Evolutionary conservation across 257 asterid species (phyloP), one percentile per base, ranked within the genome.

Genomic region (Lycium barbarum): DNA sequence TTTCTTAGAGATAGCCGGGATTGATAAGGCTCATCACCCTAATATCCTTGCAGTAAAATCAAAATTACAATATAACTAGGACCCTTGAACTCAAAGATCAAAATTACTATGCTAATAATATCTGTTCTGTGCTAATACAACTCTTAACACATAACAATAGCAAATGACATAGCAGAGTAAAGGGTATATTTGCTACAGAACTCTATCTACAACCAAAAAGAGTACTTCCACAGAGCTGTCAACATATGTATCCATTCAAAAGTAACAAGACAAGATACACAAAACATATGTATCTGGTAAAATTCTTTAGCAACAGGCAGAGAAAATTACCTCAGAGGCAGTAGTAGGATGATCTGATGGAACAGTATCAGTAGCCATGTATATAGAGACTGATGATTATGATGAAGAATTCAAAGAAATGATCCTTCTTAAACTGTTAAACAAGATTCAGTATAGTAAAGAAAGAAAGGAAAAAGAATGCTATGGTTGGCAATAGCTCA

Each of bases 291-390:
- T 45, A 61, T 20, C 6, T 35, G 51, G 55, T 11, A 45, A 61
- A 45, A 47, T n/a, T 66, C 45, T 33, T 33, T 11, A 66, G 73
- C 9, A 53, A 79, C 22, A 63, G 66, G 43, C 83, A 40, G n/a
- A 57, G 4, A n/a, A 61, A 7, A 62, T 45, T 86, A 93, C 98
- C 98, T 93, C 80, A 66, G 80, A 78, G 73, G 88, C 17, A 33
- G 84, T 67, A 65, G 83, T 85, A 70, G 91, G 72, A 45, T 88
- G 96, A 90, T 92, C 91, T 61, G 98, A 86, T 83, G 55, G 80
- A 90, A 87, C 93, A 88, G 97, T 84, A 61, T 87, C 87, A 90
- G 87, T 88, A 86, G 98, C 99, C 99, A 94, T 94, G 90, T 85
- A 84, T 85, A 84, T 81, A 83, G 54, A 53, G 22, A 57, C 9